phyloP scores from a whole-genome alignment of 306 rosid species.

The Cucurbita pepo region DNA sequence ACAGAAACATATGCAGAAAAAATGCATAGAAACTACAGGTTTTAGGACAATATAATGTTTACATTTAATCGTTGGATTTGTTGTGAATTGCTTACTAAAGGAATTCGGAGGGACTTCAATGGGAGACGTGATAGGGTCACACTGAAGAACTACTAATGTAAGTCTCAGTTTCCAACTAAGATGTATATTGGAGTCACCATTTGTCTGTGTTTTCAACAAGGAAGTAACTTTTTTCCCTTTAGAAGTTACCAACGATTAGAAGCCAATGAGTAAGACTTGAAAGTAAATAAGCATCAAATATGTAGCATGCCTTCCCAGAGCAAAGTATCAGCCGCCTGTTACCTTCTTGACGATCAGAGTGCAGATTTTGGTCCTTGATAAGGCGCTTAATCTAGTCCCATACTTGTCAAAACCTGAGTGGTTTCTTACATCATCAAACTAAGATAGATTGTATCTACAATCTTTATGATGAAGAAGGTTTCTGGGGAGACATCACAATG shows the following conservation, averaged over 20 bases:
- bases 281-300: not conserved
- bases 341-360: slow-evolving; percentile 68
- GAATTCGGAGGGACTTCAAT: not conserved
- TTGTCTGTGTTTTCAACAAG: not conserved
- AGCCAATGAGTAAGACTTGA: not conserved
- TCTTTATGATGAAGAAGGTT: slow-evolving; percentile 86
- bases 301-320: slow-evolving; percentile 75
- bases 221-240: not conserved
- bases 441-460: slow-evolving; percentile 76
- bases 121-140: slow-evolving; percentile 35
- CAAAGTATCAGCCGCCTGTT: slow-evolving; percentile 75
- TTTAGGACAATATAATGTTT: not conserved
- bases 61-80: not conserved
- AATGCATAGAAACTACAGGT: not conserved
- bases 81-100: not conserved
- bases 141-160: slow-evolving; percentile 34
- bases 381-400: slow-evolving; percentile 96
- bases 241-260: not conserved
- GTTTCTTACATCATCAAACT: slow-evolving; percentile 93
- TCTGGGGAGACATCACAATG: slow-evolving; percentile 83
- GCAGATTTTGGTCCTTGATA: slow-evolving; percentile 71
- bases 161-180: not conserved
- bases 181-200: not conserved
- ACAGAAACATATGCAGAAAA: not conserved
- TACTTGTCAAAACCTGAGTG: slow-evolving; percentile 97